Evolutionary conservation across 2,329 filamentous ascomycete genomes (phyloP).

Genomic region (Pseudogymnoascus sp.): DNA sequence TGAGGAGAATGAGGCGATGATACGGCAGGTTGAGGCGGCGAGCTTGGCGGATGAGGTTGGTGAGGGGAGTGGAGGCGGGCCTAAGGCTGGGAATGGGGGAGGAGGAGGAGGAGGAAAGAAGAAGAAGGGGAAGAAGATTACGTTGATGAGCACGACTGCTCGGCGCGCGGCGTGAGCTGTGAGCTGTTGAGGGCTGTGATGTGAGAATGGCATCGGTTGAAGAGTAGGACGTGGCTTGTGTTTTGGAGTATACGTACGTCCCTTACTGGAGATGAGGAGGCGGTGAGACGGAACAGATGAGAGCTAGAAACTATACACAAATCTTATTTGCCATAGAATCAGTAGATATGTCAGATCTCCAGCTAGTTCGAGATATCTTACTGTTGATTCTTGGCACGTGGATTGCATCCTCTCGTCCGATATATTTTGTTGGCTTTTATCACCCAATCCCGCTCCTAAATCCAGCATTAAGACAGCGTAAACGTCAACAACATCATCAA

Average conservation of each 20-base stretch:
- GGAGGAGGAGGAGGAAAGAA: slow-evolving; percentile 40
- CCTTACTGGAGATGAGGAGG: background rate
- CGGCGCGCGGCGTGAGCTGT: slow-evolving; percentile 32
- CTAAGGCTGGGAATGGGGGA: slow-evolving; percentile 4
- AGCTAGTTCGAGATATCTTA: background rate
- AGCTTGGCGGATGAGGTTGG: slow-evolving; percentile 29
- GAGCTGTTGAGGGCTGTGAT: slow-evolving; percentile 7
- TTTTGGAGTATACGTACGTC: background rate
- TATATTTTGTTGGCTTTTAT: background rate
- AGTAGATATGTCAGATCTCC: background rate
- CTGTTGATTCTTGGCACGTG: background rate
- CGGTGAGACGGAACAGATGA: background rate
- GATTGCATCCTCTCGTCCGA: background rate
- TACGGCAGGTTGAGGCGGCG: slow-evolving; percentile 51
- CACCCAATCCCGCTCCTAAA: background rate
- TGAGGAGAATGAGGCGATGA: slow-evolving; percentile 51
- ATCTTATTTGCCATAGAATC: background rate
- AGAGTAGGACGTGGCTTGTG: background rate
- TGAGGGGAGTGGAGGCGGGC: slow-evolving; percentile 27
- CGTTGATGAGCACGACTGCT: slow-evolving; percentile 56
- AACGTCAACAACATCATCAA: background rate
- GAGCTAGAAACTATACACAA: background rate
- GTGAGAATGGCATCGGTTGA: background rate
- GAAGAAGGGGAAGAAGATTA: slow-evolving; percentile 67
- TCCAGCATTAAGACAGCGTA: background rate